phyloP scores from a whole-genome alignment of 345 rosid genomes.

The Linum usitatissimum region DNA sequence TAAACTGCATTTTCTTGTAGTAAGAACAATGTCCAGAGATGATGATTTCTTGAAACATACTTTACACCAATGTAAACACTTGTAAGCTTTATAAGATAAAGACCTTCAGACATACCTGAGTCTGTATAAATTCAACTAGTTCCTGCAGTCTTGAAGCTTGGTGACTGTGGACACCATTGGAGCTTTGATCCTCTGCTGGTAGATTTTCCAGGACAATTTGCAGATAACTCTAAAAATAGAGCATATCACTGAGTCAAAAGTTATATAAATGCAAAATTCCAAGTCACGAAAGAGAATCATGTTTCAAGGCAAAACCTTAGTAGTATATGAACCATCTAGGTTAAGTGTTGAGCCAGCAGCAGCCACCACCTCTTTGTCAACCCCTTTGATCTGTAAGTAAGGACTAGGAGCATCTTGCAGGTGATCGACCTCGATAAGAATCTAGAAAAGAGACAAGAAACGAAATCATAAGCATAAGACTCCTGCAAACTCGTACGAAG shows the following conservation, averaged over 20 bases:
- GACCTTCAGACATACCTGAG: conserved; percentile 45
- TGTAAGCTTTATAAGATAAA: too few relatives aligned
- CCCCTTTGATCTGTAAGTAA: conserved; percentile 93
- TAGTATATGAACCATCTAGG: conserved; percentile 86
- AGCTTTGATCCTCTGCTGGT: conserved; percentile 60
- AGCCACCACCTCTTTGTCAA: conserved; percentile 80
- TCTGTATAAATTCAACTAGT: conserved; percentile 77
- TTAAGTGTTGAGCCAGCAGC: conserved; percentile 85
- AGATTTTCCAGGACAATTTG: conserved; percentile 80
- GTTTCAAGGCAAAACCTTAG: conserved; percentile 51
- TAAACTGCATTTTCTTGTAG: too few relatives aligned
- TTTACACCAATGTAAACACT: too few relatives aligned
- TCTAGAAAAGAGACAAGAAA: conserved; percentile 26
- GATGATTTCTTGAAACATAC: too few relatives aligned
- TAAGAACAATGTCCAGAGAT: too few relatives aligned
- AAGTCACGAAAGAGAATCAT: not conserved
- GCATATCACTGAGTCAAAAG: conserved; percentile 4
- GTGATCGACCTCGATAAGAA: conserved; percentile 90
- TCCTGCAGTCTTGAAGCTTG: conserved; percentile 89
- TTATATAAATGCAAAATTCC: not conserved
- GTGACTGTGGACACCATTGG: conserved; percentile 59
- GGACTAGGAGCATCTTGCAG: conserved; percentile 75
- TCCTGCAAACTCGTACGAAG: too few relatives aligned
- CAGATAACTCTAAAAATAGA: conserved; percentile 55
- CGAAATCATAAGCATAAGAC: not conserved